Conservation (phyloP, 2,329 filamentous ascomycete species). For the Samsoniella hepiali region DNA sequence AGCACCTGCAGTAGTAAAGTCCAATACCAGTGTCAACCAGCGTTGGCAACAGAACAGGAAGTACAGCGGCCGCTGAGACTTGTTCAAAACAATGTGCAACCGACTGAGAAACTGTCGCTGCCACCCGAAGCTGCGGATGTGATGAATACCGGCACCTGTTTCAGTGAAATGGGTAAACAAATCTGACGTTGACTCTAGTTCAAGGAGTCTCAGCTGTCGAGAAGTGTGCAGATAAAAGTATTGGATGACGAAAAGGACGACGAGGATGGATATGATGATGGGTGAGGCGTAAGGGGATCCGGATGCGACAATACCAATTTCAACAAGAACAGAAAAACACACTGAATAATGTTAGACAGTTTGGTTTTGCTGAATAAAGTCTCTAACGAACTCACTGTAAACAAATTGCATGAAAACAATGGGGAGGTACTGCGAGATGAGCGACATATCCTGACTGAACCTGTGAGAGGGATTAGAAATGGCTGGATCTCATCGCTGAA, state of each 20-base stretch:
- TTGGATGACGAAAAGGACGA: constrained; percentile 24
- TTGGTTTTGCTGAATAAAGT: background rate
- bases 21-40: constrained; percentile 19
- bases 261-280: constrained; percentile 37
- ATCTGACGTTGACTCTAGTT: constrained; percentile 49
- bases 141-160: constrained; percentile 27
- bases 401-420: background rate
- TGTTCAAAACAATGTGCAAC: constrained; percentile 27
- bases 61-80: background rate
- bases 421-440: constrained; percentile 5
- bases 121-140: constrained; percentile 27
- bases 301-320: constrained; percentile 42
- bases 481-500: too few species aligned
- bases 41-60: constrained; percentile 1
- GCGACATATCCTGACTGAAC: constrained; percentile 4
- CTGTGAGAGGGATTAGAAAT: background rate
- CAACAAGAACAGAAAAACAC: constrained; percentile 35
- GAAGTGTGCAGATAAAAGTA: constrained; percentile 44
- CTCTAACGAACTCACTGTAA: background rate
- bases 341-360: constrained; percentile 22
- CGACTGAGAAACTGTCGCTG: constrained; percentile 34
- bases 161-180: constrained; percentile 40
- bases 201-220: constrained; percentile 51
- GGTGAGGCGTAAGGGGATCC: constrained; percentile 42
- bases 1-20: constrained; percentile 23